phyloP scores from a whole-genome alignment of 164 flowering plant species.

The Warburgia ugandensis region DNA sequence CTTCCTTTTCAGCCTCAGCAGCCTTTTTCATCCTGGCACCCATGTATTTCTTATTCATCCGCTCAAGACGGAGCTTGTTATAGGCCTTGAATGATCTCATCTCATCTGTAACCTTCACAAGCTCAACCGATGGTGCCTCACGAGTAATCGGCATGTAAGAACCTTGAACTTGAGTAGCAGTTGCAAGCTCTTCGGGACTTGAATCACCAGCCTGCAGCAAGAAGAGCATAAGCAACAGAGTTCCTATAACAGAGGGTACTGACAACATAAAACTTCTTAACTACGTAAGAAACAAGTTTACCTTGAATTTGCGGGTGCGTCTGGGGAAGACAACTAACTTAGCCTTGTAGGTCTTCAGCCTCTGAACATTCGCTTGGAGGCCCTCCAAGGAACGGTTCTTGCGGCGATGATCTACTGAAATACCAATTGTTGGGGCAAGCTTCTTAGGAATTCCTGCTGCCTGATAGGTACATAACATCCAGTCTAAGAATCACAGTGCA shows the following conservation, averaged over 20 bases:
- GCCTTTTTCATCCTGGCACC: constrained; percentile 47
- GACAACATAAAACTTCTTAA: too few species aligned
- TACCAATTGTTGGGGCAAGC: constrained; percentile 75
- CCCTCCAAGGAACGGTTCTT: constrained; percentile 69
- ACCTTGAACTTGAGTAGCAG: constrained; percentile 39
- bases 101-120: too few species aligned
- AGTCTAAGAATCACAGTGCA: neutral
- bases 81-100: constrained; percentile 46
- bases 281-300: constrained; percentile 12
- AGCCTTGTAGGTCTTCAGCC: constrained; percentile 83
- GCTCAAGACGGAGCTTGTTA: constrained; percentile 41
- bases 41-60: constrained; percentile 32
- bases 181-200: constrained; percentile 33
- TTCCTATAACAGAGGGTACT: too few species aligned
- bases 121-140: constrained; percentile 35
- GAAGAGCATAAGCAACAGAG: too few species aligned
- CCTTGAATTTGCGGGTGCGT: constrained; percentile 61
- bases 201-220: constrained; percentile 38
- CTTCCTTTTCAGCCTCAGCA: constrained; percentile 62
- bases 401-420: constrained; percentile 71
- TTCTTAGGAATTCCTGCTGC: constrained; percentile 79
- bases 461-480: constrained; percentile 33
- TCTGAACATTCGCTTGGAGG: constrained; percentile 67
- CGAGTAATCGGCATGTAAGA: constrained; percentile 33
- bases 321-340: constrained; percentile 84